Percentiles rank a stretch among this genome's conserved stretches.
Evolutionary conservation across 176 grass and related monocot genomes (phyloP).

Genomic region (Avena atlantica): DNA sequence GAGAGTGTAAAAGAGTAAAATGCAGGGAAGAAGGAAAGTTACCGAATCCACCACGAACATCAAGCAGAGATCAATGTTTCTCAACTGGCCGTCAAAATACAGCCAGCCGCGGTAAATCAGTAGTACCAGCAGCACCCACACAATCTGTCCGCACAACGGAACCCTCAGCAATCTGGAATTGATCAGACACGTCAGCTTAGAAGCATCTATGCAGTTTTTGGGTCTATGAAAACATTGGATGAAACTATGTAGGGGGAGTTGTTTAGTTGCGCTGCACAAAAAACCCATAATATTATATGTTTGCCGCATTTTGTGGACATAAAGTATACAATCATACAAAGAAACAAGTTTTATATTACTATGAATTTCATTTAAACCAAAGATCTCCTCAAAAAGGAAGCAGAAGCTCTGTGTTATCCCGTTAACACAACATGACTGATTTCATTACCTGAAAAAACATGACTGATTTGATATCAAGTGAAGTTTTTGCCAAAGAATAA

Average conservation of each 20-base stretch:
- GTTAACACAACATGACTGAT: too few relatives aligned
- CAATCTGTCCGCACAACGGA: background rate
- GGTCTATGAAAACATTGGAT: background rate
- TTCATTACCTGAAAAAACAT: too few relatives aligned
- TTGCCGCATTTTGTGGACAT: background rate
- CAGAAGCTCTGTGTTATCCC: too few relatives aligned
- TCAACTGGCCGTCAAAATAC: background rate
- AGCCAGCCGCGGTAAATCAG: background rate
- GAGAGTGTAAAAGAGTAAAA: background rate
- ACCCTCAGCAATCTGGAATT: background rate
- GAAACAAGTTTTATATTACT: background rate
- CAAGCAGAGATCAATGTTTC: background rate
- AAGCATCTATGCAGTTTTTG: background rate
- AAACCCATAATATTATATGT: background rate
- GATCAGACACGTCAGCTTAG: background rate
- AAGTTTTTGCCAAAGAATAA: too few relatives aligned
- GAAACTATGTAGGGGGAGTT: background rate
- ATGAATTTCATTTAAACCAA: too few relatives aligned
- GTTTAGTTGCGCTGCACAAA: too few relatives aligned
- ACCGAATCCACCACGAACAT: background rate
- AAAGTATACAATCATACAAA: background rate
- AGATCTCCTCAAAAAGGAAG: too few relatives aligned
- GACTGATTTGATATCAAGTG: too few relatives aligned
- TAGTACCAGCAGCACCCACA: background rate
- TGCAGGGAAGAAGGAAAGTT: background rate